Conservation (phyloP, 352 stramenopile species). For the Phytophthora lateralis region DNA sequence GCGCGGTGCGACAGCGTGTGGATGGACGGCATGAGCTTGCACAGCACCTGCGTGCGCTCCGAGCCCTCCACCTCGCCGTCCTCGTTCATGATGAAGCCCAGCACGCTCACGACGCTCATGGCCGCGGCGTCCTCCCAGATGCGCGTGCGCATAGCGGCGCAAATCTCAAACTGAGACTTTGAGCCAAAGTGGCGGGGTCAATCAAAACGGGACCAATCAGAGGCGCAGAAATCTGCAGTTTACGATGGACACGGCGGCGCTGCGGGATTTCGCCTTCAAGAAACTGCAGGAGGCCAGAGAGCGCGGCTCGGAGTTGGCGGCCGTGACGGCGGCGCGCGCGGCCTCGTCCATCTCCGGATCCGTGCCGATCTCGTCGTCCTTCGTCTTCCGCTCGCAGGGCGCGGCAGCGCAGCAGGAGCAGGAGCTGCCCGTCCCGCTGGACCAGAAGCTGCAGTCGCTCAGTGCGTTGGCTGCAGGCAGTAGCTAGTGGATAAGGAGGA, state of each 20-base stretch:
- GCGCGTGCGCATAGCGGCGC: conserved; percentile 53
- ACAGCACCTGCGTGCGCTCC: conserved; percentile 79
- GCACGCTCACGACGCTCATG: conserved; percentile 83
- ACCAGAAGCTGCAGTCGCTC: conserved; percentile 31
- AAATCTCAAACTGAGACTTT: conserved; percentile 11
- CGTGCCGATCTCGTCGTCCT: conserved; percentile 44
- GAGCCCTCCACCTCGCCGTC: conserved; percentile 74
- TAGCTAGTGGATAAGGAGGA: neutral
- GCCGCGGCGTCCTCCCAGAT: conserved; percentile 81
- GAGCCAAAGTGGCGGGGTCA: neutral
- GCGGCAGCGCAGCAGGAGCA: conserved; percentile 16
- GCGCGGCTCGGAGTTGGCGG: conserved; percentile 62
- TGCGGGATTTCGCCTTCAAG: conserved; percentile 77
- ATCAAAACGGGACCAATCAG: conserved; percentile 23
- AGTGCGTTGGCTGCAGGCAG: conserved; percentile 16
- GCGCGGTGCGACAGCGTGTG: conserved; percentile 79
- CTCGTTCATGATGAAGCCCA: conserved; percentile 85
- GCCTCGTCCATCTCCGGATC: conserved; percentile 61
- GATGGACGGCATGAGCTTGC: conserved; percentile 86
- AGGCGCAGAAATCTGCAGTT: neutral
- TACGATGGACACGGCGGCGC: conserved; percentile 65
- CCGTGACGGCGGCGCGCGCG: conserved; percentile 48
- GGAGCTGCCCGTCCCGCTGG: conserved; percentile 12
- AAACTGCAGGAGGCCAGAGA: conserved; percentile 77
- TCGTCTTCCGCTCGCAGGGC: conserved; percentile 47